Evolutionary conservation across 345 rosid genomes (phyloP).

Genomic region (Moricandia moricandioides): DNA sequence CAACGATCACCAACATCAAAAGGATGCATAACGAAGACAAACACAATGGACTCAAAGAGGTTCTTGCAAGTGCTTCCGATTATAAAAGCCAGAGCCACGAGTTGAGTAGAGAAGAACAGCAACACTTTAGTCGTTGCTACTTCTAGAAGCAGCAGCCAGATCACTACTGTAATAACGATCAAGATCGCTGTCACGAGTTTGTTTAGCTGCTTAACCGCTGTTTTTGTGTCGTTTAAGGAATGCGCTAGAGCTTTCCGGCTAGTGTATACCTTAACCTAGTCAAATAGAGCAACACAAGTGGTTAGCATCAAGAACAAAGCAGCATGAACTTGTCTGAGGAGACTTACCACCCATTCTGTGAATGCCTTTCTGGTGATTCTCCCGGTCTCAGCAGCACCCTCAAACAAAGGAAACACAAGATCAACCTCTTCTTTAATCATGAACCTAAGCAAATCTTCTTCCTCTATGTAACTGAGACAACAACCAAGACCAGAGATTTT

Average conservation of each 20-base stretch:
- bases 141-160: constrained; percentile 80
- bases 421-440: constrained; percentile 90
- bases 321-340: neutral
- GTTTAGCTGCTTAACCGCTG: constrained; percentile 82
- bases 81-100: constrained; percentile 67
- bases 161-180: constrained; percentile 43
- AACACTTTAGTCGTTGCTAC: constrained; percentile 81
- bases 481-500: neutral
- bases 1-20: constrained; percentile 80
- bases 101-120: constrained; percentile 67
- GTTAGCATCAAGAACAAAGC: constrained; percentile 6
- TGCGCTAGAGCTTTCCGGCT: constrained; percentile 67
- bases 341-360: constrained; percentile 77
- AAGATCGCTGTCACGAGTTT: constrained; percentile 65
- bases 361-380: constrained; percentile 58
- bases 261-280: constrained; percentile 80
- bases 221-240: constrained; percentile 81
- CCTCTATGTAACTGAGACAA: constrained; percentile 59
- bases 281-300: neutral
- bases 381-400: constrained; percentile 54
- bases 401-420: constrained; percentile 65
- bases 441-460: constrained; percentile 71
- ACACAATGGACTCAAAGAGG: constrained; percentile 76
- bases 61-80: constrained; percentile 83
- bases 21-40: constrained; percentile 81